phyloP scores from a whole-genome alignment of 2,329 filamentous ascomycete genomes.

The Calonectria pseudoreteaudii region DNA sequence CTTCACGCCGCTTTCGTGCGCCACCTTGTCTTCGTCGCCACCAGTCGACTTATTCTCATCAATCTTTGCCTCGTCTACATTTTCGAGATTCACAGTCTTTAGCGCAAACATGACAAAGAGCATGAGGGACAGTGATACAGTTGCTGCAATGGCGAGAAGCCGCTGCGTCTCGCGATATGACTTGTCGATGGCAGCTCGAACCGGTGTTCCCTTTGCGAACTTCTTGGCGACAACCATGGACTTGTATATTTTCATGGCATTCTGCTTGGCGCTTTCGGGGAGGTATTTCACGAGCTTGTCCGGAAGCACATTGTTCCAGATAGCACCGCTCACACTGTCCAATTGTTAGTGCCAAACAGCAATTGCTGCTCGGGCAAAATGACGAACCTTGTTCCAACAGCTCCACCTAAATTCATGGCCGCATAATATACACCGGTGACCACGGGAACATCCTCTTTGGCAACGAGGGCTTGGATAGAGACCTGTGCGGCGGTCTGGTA shows the following conservation, averaged over 20 bases:
- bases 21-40: background rate
- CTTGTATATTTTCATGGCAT: conserved; percentile 43
- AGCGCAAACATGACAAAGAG: conserved; percentile 42
- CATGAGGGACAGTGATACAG: conserved; percentile 39
- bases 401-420: conserved; percentile 47
- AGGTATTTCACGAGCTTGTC: conserved; percentile 42
- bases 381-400: conserved; percentile 45
- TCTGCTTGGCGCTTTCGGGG: conserved; percentile 31
- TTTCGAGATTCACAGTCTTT: conserved; percentile 38
- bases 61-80: conserved; percentile 15
- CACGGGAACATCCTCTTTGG: conserved; percentile 50
- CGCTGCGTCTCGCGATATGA: conserved; percentile 44
- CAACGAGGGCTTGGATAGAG: conserved; percentile 49
- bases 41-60: conserved; percentile 11
- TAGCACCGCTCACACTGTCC: conserved; percentile 49
- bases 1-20: background rate
- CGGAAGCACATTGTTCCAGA: conserved; percentile 48
- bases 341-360: rapidly evolving
- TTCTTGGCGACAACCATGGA: conserved; percentile 45
- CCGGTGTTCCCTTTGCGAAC: conserved; percentile 34
- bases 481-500: conserved; percentile 41
- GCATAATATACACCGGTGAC: conserved; percentile 51
- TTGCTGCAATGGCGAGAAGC: conserved; percentile 43
- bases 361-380: rapidly evolving
- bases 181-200: conserved; percentile 40